Conservation (phyloP, 257 asterid genomes). For the Coffea canephora region DNA sequence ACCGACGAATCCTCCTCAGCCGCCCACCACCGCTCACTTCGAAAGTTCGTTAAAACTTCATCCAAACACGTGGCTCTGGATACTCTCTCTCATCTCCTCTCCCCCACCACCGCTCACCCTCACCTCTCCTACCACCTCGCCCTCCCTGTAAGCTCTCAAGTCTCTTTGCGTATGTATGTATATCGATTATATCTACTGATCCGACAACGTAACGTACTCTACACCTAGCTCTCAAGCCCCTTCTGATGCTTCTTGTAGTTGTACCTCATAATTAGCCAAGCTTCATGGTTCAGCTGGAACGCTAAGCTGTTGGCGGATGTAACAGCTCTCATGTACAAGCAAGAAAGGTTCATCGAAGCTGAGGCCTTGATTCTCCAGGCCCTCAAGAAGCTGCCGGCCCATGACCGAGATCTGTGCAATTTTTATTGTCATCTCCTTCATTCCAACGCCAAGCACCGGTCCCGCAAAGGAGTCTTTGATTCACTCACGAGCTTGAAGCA, state of each 20-base stretch:
- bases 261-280: constrained; percentile 56
- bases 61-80: constrained; percentile 69
- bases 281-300: constrained; percentile 90
- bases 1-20: constrained; percentile 37
- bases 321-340: constrained; percentile 50
- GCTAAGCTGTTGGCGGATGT: constrained; percentile 74
- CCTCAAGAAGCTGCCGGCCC: constrained; percentile 37
- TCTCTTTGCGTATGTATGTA: not conserved
- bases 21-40: constrained; percentile 44
- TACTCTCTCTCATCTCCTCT: constrained; percentile 76
- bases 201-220: not conserved
- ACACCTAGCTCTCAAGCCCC: too few relatives aligned
- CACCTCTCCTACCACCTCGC: constrained; percentile 51
- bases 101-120: constrained; percentile 48
- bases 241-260: constrained; percentile 43
- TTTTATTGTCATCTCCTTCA: constrained; percentile 63
- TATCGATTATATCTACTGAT: not conserved
- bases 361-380: constrained; percentile 46
- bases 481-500: constrained; percentile 38
- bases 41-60: constrained; percentile 69
- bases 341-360: constrained; percentile 49
- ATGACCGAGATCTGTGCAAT: constrained; percentile 56
- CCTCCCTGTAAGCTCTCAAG: constrained; percentile 54
- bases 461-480: constrained; percentile 43
- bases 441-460: constrained; percentile 51